Conservation (phyloP, 2,329 filamentous ascomycete genomes). For the Epichloe aotearoae region DNA sequence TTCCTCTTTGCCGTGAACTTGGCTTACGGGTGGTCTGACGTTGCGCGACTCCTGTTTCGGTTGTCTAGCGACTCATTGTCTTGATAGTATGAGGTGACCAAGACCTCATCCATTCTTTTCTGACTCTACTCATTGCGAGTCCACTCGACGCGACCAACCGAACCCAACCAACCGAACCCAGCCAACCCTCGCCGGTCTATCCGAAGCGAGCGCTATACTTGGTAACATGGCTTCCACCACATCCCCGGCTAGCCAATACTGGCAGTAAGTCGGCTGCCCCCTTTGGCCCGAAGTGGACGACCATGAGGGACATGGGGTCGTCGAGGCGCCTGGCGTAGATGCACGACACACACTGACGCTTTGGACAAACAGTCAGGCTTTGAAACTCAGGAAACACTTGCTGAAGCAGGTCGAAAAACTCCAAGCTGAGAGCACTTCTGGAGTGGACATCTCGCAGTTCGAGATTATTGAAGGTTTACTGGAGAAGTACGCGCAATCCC, state of each 20-base stretch:
- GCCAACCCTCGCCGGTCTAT: constrained; percentile 2
- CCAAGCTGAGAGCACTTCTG: constrained; percentile 21
- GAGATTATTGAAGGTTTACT: constrained; percentile 30
- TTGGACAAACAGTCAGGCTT: constrained; percentile 22
- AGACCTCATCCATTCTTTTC: constrained; percentile 12
- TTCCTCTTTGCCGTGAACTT: constrained; percentile 12
- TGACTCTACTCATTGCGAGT: background rate
- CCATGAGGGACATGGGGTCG: background rate
- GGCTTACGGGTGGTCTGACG: constrained; percentile 22
- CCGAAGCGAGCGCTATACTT: background rate
- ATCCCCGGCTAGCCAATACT: constrained; percentile 22
- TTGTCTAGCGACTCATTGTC: constrained; percentile 10
- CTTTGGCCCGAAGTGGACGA: background rate
- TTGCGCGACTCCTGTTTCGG: constrained; percentile 7
- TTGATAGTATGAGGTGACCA: constrained; percentile 23
- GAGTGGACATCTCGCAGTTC: constrained; percentile 28
- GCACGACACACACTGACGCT: constrained; percentile 5
- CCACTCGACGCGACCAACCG: background rate
- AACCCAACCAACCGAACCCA: background rate
- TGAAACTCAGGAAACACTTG: constrained; percentile 30
- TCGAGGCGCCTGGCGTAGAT: background rate
- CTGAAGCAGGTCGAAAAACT: constrained; percentile 30
- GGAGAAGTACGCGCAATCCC: constrained; percentile 21
- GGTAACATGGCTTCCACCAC: constrained; percentile 7
- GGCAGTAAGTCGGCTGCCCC: constrained; percentile 22